These are phyloP conservation scores for Pseudocercospora vitis DNA, from an alignment of 2,329 filamentous ascomycete species.

Conservation along the genomic window DNA sequence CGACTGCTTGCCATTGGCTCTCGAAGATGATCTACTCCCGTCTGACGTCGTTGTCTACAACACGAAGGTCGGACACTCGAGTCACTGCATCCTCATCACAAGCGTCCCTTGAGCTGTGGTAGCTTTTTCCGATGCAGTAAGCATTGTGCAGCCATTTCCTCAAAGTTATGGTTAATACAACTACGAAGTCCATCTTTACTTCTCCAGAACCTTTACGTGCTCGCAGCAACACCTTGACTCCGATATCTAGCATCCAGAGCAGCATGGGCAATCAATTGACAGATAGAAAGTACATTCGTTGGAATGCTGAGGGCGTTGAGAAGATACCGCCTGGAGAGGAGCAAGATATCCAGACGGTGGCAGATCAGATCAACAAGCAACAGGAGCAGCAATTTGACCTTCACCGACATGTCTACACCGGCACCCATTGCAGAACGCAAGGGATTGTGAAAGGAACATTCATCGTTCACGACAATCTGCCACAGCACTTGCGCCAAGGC, in stretches of 20 bases:
- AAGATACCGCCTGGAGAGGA: slow-evolving; percentile 42
- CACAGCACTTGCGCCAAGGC: slow-evolving; percentile 46
- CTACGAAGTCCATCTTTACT: slow-evolving; percentile 22
- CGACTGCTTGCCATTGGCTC: slow-evolving; percentile 2
- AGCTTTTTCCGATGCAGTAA: background rate
- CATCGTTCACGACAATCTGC: slow-evolving; percentile 45
- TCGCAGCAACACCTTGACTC: background rate
- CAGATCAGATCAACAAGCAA: slow-evolving; percentile 49
- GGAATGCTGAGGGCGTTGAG: slow-evolving; percentile 40
- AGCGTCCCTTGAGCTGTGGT: background rate
- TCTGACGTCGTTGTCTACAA: background rate
- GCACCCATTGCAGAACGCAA: slow-evolving; percentile 51
- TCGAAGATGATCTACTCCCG: background rate
- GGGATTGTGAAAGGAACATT: slow-evolving; percentile 52
- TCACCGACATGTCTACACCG: slow-evolving; percentile 41
- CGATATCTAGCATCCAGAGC: background rate
- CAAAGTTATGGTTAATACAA: slow-evolving; percentile 16
- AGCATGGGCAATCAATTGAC: slow-evolving; percentile 15
- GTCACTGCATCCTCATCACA: background rate
- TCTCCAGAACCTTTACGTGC: slow-evolving; percentile 8
- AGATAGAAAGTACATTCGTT: slow-evolving; percentile 19
- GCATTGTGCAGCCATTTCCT: background rate
- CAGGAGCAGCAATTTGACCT: slow-evolving; percentile 49
- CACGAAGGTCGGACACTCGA: slow-evolving; percentile 4
- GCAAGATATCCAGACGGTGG: slow-evolving; percentile 48